A percentile compares a stretch with the other conserved stretches of the same genome.
These are phyloP conservation scores for Truncatella angustata DNA, from an alignment of 2,329 filamentous ascomycete genomes.

Conservation along the genomic window DNA sequence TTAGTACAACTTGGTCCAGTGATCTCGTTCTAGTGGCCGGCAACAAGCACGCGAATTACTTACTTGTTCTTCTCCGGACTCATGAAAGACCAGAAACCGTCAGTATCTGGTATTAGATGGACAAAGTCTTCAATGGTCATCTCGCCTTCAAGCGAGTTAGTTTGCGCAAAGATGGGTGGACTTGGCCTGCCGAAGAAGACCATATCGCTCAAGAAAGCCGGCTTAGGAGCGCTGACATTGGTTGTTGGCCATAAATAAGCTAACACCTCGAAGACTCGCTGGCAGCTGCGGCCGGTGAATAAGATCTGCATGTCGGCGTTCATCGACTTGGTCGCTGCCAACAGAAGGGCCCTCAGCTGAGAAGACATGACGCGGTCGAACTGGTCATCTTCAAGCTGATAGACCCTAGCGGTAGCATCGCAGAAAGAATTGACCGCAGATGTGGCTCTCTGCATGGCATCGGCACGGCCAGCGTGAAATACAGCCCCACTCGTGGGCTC, in stretches of 20 bases:
- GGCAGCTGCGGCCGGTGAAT: constrained; percentile 1
- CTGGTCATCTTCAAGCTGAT: not conserved
- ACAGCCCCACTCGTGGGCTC: constrained; percentile 5
- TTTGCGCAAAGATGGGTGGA: constrained; percentile 9
- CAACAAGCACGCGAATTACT: not conserved
- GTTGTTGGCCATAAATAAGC: constrained; percentile 3
- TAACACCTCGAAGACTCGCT: constrained; percentile 6
- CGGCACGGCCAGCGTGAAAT: constrained; percentile 7
- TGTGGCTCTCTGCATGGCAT: constrained; percentile 10
- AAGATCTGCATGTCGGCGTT: not conserved
- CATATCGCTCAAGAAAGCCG: constrained; percentile 4
- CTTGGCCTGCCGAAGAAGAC: constrained; percentile 4
- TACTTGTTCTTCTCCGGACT: constrained; percentile 8
- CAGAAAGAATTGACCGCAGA: constrained; percentile 9
- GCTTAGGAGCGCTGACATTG: constrained; percentile 2
- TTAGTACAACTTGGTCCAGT: not conserved
- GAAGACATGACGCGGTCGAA: not conserved
- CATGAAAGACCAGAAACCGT: constrained; percentile 10
- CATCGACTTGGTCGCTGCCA: not conserved
- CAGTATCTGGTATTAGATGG: constrained; percentile 2
- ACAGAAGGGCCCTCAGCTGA: not conserved
- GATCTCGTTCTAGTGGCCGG: not conserved
- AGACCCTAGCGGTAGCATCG: constrained; percentile 5
- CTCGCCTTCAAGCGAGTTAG: not conserved
- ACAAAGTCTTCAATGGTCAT: constrained; percentile 6